Evolutionary conservation across 345 rosid species (phyloP).

Genomic region (Camelina neglecta): DNA sequence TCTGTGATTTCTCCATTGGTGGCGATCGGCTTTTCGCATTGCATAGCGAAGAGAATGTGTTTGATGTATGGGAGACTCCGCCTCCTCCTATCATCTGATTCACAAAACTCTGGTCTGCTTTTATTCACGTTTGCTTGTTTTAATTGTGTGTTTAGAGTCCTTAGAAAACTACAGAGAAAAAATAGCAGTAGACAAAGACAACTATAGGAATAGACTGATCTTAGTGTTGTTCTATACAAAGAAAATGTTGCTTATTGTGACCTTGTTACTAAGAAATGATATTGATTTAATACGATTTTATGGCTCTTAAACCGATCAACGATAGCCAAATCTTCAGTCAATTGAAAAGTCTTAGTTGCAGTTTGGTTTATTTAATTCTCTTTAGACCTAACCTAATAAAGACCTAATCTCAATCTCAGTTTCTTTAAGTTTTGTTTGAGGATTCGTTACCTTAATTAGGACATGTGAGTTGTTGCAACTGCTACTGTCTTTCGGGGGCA

Average conservation of each 20-base stretch:
- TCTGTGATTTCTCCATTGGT: slow-evolving; percentile 88
- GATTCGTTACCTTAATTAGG: slow-evolving; percentile 11
- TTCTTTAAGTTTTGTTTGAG: slow-evolving; percentile 14
- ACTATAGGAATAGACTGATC: slow-evolving; percentile 31
- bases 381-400: slow-evolving; percentile 26
- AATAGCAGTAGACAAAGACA: slow-evolving; percentile 29
- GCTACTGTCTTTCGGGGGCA: slow-evolving; percentile 37
- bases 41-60: slow-evolving; percentile 91
- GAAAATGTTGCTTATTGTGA: slow-evolving; percentile 22
- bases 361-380: not conserved
- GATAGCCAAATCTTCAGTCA: not conserved
- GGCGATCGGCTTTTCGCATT: slow-evolving; percentile 93
- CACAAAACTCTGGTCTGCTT: slow-evolving; percentile 23
- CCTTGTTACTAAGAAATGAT: slow-evolving; percentile 5
- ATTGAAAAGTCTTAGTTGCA: slow-evolving; percentile 1
- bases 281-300: slow-evolving; percentile 25
- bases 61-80: slow-evolving; percentile 91
- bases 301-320: slow-evolving; percentile 1
- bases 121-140: slow-evolving; percentile 40
- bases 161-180: slow-evolving; percentile 29
- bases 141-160: slow-evolving; percentile 24
- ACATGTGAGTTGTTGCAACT: slow-evolving; percentile 61
- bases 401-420: slow-evolving; percentile 12
- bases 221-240: slow-evolving; percentile 35
- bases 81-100: slow-evolving; percentile 70